phyloP scores from a whole-genome alignment of 495 filamentous ascomycete genomes.

The Xylaria castorea region DNA sequence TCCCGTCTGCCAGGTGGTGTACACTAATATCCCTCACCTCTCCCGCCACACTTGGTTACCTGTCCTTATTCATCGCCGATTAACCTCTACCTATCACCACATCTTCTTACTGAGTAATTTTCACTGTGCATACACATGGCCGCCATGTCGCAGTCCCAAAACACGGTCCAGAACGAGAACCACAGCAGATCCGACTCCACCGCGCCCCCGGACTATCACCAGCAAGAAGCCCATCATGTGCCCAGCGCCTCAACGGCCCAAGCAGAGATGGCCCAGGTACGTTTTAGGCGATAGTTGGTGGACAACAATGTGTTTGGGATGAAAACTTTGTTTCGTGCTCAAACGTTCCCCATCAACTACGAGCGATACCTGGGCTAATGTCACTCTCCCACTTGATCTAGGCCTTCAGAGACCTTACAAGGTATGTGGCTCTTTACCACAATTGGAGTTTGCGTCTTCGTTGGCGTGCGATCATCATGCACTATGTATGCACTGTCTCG shows the following conservation, averaged over 20 bases:
- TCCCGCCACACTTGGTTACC: not conserved
- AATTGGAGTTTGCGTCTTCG: not conserved
- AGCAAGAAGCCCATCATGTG: conserved; percentile 17
- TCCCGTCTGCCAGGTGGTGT: conserved; percentile 1
- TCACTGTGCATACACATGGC: conserved; percentile 3
- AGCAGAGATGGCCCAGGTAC: conserved; percentile 42
- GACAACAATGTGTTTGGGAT: not conserved
- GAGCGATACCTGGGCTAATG: conserved; percentile 28
- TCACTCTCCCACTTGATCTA: conserved; percentile 35
- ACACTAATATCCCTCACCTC: not conserved
- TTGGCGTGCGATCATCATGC: conserved; percentile 11
- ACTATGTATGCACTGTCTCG: not conserved
- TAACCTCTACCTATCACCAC: not conserved
- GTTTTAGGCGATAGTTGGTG: conserved; percentile 5
- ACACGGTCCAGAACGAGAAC: not conserved
- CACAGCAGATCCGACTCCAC: conserved; percentile 11
- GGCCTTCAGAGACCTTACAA: conserved; percentile 56
- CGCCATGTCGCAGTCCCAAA: conserved; percentile 23
- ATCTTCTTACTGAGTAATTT: not conserved
- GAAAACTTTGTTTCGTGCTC: not conserved
- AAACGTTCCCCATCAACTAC: not conserved
- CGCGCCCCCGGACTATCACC: not conserved
- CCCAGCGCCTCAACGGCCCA: conserved; percentile 31
- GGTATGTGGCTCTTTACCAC: conserved; percentile 43
- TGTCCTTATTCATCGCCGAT: conserved; percentile 11